Evolutionary conservation across 257 asterid species (phyloP).

Genomic region (Penstemon barbatus): DNA sequence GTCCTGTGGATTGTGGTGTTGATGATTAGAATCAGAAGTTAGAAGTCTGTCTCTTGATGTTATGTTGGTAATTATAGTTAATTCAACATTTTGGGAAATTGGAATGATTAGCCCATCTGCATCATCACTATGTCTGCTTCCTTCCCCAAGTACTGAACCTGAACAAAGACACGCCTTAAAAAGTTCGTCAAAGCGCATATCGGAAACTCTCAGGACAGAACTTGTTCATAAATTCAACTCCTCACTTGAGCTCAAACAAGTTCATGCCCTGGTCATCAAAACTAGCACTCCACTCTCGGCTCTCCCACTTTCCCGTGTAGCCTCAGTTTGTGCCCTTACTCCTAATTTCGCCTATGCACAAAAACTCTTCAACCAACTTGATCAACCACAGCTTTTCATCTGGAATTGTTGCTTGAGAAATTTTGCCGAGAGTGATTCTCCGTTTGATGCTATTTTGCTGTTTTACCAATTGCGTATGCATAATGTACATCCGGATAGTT

Average conservation of each 20-base stretch:
- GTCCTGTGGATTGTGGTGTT: too few species aligned
- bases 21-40: too few species aligned
- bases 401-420: conserved; percentile 62
- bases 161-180: conserved; percentile 20
- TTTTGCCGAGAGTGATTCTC: conserved; percentile 49
- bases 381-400: conserved; percentile 28
- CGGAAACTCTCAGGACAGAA: conserved; percentile 23
- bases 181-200: conserved; percentile 21
- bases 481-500: conserved; percentile 47
- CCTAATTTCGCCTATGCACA: conserved; percentile 55
- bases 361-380: conserved; percentile 35
- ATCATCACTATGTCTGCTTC: conserved; percentile 21
- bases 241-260: conserved; percentile 52
- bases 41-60: too few species aligned
- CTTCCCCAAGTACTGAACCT: conserved; percentile 19
- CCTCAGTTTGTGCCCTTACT: conserved; percentile 66
- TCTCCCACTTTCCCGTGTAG: conserved; percentile 55
- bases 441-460: conserved; percentile 54
- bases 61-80: too few species aligned
- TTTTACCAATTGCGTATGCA: conserved; percentile 47
- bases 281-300: conserved; percentile 42
- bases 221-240: conserved; percentile 39
- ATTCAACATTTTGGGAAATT: background rate
- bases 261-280: conserved; percentile 48
- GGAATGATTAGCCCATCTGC: conserved; percentile 24